Conservation (phyloP, 2,329 filamentous ascomycete genomes). For the Cercospora sesami region DNA sequence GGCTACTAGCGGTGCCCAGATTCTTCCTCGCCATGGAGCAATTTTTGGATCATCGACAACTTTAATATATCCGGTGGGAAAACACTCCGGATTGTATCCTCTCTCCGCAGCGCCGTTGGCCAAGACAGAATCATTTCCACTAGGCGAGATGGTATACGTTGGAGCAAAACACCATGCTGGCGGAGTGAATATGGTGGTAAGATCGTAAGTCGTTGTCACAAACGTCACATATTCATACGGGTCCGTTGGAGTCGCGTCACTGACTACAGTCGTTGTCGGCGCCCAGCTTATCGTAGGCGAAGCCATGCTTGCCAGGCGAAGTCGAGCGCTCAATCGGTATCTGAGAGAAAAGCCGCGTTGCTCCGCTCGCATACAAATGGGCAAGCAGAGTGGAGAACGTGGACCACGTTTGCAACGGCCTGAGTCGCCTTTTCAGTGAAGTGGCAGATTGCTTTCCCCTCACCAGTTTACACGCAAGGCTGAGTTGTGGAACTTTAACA, state of each 20-base stretch:
- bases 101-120: background rate
- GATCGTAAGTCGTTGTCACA: background rate
- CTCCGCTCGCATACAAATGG: no score
- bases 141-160: background rate
- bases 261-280: background rate
- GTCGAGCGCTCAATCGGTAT: background rate
- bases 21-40: no score
- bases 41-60: no score
- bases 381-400: background rate
- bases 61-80: background rate
- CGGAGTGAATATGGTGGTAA: background rate
- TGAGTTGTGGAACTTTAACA: background rate
- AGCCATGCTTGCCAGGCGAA: background rate
- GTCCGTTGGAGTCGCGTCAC: background rate
- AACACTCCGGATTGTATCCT: background rate
- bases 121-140: background rate
- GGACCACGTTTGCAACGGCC: background rate
- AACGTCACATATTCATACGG: background rate
- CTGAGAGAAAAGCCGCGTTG: background rate
- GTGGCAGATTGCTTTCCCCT: background rate
- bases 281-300: background rate
- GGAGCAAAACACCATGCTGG: background rate
- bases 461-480: background rate
- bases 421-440: background rate
- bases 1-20: no score